phyloP scores from a whole-genome alignment of 106 monocot species.

The Dendrobium officinale region DNA sequence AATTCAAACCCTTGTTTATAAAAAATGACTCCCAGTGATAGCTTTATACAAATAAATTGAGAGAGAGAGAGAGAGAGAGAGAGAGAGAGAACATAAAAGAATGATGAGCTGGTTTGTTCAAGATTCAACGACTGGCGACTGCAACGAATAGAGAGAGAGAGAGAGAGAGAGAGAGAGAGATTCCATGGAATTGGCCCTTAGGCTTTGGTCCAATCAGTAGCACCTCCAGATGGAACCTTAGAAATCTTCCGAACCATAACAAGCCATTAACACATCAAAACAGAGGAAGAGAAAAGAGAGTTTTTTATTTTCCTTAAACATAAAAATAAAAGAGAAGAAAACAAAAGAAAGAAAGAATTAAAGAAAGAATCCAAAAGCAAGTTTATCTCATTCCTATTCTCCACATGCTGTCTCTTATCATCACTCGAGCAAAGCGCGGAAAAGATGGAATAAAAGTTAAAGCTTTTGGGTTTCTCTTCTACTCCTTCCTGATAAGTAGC shows the following conservation, averaged over 20 bases:
- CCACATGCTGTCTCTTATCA: conserved; percentile 7
- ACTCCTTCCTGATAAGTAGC: background rate
- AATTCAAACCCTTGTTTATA: too few relatives aligned
- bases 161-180: conserved; percentile 1
- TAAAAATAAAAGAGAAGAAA: background rate
- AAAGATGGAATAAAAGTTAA: background rate
- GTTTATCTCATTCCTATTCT: background rate
- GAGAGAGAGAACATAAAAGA: too few relatives aligned
- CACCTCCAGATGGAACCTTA: background rate
- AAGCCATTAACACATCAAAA: background rate
- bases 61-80: too few relatives aligned
- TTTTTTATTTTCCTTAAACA: background rate
- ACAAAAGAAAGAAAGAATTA: background rate
- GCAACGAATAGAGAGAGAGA: background rate
- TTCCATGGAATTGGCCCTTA: too few relatives aligned
- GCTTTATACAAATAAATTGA: too few relatives aligned
- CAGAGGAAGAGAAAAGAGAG: background rate
- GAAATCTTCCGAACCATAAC: background rate
- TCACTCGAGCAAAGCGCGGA: background rate
- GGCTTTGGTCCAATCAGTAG: background rate
- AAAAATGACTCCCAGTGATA: too few relatives aligned
- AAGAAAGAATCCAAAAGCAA: conserved; percentile 10
- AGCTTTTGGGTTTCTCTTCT: conserved; percentile 4
- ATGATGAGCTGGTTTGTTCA: background rate
- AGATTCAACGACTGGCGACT: background rate